phyloP scores from a whole-genome alignment of 2,329 filamentous ascomycete genomes.

The Botryotinia globosa region DNA sequence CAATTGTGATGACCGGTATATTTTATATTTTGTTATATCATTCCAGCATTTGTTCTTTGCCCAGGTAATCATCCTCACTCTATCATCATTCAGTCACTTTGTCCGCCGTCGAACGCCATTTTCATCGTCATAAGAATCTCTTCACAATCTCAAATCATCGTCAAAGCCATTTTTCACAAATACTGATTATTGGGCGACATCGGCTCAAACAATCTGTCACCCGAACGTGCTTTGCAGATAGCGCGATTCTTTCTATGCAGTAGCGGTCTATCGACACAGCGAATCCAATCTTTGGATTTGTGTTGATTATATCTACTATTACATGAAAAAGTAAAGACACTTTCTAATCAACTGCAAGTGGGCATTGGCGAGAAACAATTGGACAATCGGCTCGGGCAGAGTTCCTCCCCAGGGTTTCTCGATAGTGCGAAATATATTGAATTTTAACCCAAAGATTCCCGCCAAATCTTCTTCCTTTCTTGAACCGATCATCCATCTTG shows the following conservation, averaged over 20 bases:
- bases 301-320: background rate
- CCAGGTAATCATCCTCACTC: background rate
- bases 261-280: conserved; percentile 14
- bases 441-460: background rate
- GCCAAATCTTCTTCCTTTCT: conserved; percentile 3
- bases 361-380: background rate
- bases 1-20: background rate
- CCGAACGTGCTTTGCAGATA: conserved; percentile 7
- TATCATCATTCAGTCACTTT: background rate
- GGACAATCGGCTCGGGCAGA: background rate
- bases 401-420: background rate
- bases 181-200: conserved; percentile 8
- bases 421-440: background rate
- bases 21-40: background rate
- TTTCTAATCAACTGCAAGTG: conserved; percentile 1
- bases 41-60: background rate
- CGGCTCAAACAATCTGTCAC: background rate
- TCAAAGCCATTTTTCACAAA: background rate
- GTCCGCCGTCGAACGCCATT: background rate
- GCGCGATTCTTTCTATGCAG: background rate
- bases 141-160: background rate
- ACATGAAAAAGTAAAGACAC: background rate
- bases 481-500: background rate
- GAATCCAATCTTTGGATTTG: background rate
- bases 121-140: background rate